Base-by-base conservation (phyloP, 495 filamentous ascomycete genomes). In the Chaetomium fimeti region DNA sequence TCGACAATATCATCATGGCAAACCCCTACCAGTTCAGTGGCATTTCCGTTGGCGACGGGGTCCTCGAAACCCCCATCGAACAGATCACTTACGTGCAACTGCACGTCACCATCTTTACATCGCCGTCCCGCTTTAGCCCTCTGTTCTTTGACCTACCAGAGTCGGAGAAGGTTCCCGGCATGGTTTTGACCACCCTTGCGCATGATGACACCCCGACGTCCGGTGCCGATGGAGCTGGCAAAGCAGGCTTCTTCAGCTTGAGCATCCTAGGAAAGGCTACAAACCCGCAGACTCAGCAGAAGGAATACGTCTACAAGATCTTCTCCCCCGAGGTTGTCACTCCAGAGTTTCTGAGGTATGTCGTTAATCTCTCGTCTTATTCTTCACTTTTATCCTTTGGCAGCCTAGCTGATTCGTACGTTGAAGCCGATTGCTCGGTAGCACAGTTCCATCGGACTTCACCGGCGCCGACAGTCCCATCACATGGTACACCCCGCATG, bases 291-390 rank as follows among this genome's bases (percentile, higher is more conserved):
- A 79, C 82, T 0, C 63, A 78, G 7, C 66, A 77, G 54, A 69
- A 76, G 20, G 93, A 98, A 72, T 92, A 90, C 68, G 83, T 97
- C 32, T 98, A 98, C 80, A 98, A 98, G 75, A 90, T 98, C 63
- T 98, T 98, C 82, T 95, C 92, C 0, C 90, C 92, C 0, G 76
- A 85, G 43, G 81, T 79, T 6, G 79, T 91, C 13, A 87, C 86
- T 0, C 74, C 85, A 0, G 72, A 81, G 3, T 93, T 92, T 69
- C 70, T 96, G 40, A 78, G 82, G 13, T 68, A 76, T 32, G 66
- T 63, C 25, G n/a, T 57, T 1, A 8, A 27, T 11, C 11, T 15
- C 5, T n/a, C 54, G 1, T 36, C 1, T 11, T 36, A n/a, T 2
- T 20, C 24, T 20, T 15, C 15, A 11, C n/a, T 11, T 16, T 32